Conservation (phyloP, 345 rosid genomes). For the Aegle marmelos region DNA sequence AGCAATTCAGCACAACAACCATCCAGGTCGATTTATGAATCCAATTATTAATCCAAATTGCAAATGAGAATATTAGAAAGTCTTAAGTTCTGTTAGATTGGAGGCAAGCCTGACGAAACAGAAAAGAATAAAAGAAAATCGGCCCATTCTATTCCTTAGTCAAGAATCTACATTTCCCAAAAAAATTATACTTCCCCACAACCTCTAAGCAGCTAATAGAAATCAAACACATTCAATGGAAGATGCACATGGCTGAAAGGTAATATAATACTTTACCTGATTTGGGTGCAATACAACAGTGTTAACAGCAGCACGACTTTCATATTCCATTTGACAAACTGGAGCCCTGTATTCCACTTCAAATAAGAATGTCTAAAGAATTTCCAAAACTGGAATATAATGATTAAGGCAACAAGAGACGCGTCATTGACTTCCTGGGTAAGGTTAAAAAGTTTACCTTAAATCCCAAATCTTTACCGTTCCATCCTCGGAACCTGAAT, state of each 20-base stretch:
- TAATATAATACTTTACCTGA: conserved; percentile 51
- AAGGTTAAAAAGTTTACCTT: conserved; percentile 39
- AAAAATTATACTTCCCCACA: background rate
- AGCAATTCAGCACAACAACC: background rate
- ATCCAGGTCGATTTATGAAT: background rate
- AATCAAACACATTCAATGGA: background rate
- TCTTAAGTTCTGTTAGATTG: background rate
- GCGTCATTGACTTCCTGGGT: background rate
- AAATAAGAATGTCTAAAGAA: conserved; percentile 12
- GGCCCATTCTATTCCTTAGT: background rate
- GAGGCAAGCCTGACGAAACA: background rate
- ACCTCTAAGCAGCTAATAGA: background rate
- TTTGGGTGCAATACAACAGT: conserved; percentile 95
- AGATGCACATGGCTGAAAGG: too few species aligned
- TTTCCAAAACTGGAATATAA: background rate
- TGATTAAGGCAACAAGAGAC: background rate
- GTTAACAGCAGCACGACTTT: conserved; percentile 93
- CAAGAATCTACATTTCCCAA: background rate
- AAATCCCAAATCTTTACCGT: conserved; percentile 97
- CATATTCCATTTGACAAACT: conserved; percentile 95
- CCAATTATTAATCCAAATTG: background rate
- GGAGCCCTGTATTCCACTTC: conserved; percentile 69
- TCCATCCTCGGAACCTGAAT: conserved; percentile 99
- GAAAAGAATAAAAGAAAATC: background rate
- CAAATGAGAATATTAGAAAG: background rate